A percentile compares a stretch with the other conserved stretches of the same genome.
Evolutionary conservation across 306 rosid genomes (phyloP).

Genomic region (Ormosia emarginata): DNA sequence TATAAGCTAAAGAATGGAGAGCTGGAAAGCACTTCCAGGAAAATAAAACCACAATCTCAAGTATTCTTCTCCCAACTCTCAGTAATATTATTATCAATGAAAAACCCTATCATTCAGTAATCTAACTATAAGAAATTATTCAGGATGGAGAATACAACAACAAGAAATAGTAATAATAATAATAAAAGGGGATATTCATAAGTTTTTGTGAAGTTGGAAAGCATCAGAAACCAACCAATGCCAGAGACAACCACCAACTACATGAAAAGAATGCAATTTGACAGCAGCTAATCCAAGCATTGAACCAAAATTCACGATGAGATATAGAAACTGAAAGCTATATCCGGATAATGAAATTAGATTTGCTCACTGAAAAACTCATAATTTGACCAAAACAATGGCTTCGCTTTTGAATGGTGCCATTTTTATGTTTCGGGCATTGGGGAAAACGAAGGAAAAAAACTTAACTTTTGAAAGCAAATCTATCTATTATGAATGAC

Average conservation of each 20-base stretch:
- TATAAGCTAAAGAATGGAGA: neutral
- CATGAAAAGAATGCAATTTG: neutral
- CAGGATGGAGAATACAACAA: neutral
- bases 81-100: neutral
- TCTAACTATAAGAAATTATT: constrained; percentile 1
- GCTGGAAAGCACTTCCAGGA: neutral
- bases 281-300: neutral
- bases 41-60: constrained; percentile 4
- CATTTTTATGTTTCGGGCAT: neutral
- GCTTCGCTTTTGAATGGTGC: neutral
- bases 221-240: neutral
- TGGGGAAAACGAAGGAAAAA: neutral
- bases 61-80: constrained; percentile 11
- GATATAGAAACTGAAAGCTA: no score
- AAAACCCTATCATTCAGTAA: constrained; percentile 4
- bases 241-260: neutral
- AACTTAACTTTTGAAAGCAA: constrained; percentile 5
- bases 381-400: no score
- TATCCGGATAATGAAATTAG: no score
- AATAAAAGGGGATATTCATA: neutral
- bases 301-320: neutral
- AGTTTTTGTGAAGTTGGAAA: neutral
- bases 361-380: no score
- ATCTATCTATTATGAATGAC: neutral
- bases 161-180: neutral